Percentiles rank a stretch among this genome's conserved stretches.
These are phyloP conservation scores for Suillus bovinus DNA, from an alignment of 768 basidiomycete species.

Conservation along the genomic window DNA sequence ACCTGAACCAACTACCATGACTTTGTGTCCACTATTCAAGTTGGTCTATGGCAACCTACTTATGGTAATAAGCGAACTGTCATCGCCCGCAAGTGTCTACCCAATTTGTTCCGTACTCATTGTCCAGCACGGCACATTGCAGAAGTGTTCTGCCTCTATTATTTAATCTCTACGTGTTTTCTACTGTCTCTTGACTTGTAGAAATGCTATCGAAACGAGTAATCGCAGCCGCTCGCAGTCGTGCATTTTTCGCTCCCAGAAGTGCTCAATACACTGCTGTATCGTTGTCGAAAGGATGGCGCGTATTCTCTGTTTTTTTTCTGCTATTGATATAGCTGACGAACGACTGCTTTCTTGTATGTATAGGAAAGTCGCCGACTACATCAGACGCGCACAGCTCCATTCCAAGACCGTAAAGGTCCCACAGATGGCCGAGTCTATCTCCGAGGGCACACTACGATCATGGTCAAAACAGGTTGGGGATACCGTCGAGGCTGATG, in stretches of 20 bases:
- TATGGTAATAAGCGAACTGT: conserved; percentile 5
- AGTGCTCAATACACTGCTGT: conserved; percentile 32
- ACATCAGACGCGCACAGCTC: conserved; percentile 60
- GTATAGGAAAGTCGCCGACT: conserved; percentile 47
- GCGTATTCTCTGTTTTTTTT: conserved; percentile 20
- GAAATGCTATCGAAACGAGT: conserved; percentile 73
- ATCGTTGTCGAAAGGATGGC: conserved; percentile 51
- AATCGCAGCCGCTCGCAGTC: conserved; percentile 62
- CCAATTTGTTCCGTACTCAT: conserved; percentile 7
- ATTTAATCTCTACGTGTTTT: not conserved
- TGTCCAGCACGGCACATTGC: not conserved
- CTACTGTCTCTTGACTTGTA: not conserved
- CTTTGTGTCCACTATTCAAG: not conserved
- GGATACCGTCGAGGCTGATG: conserved; percentile 86
- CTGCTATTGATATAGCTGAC: conserved; percentile 11
- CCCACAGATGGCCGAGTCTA: conserved; percentile 98
- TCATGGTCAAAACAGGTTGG: conserved; percentile 93
- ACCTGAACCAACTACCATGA: not conserved
- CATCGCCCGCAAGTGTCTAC: not conserved
- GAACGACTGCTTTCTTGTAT: conserved; percentile 5
- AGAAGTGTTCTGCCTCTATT: not conserved
- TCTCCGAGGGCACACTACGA: conserved; percentile 96
- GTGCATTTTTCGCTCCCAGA: conserved; percentile 46
- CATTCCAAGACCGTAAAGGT: conserved; percentile 91
- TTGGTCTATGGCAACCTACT: not conserved